A percentile compares a stretch with the other conserved stretches of the same genome.
phyloP scores from a whole-genome alignment of 805 yeast species.

The Pachysolen tannophilus region DNA sequence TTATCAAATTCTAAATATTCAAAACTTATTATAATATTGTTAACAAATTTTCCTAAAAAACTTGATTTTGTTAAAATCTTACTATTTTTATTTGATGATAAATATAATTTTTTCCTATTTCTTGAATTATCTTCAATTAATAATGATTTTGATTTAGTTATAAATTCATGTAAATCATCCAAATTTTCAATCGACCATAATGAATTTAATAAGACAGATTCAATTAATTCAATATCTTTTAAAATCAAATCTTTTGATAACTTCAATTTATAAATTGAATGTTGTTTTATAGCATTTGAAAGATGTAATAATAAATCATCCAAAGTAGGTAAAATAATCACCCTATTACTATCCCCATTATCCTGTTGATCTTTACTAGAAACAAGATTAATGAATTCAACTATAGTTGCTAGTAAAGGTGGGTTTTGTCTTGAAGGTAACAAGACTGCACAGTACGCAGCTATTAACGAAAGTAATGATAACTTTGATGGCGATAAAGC shows the following conservation, averaged over 20 bases:
- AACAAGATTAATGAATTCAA: slow-evolving; percentile 27
- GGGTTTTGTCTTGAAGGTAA: slow-evolving; percentile 30
- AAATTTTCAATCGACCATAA: slow-evolving; percentile 42
- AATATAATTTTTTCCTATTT: slow-evolving; percentile 9
- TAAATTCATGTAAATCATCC: slow-evolving; percentile 36
- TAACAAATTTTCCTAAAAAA: slow-evolving; percentile 39
- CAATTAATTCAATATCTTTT: slow-evolving; percentile 21
- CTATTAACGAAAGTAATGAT: slow-evolving; percentile 38
- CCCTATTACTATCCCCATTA: slow-evolving; percentile 12
- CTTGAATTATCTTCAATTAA: slow-evolving; percentile 25
- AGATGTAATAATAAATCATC: slow-evolving; percentile 12
- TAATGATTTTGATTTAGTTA: slow-evolving; percentile 22
- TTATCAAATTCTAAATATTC: slow-evolving; percentile 41
- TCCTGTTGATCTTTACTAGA: slow-evolving; percentile 19
- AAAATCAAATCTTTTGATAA: slow-evolving; percentile 6
- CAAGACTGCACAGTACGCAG: slow-evolving; percentile 33
- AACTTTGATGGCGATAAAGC: slow-evolving; percentile 47
- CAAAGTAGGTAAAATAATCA: slow-evolving; percentile 22
- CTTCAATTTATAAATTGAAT: neutral
- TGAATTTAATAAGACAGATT: slow-evolving; percentile 23
- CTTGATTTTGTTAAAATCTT: slow-evolving; percentile 27
- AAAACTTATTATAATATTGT: slow-evolving; percentile 29
- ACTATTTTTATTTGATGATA: neutral
- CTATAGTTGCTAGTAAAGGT: slow-evolving; percentile 33
- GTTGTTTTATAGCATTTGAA: neutral